A percentile compares a stretch with the other conserved stretches of the same genome.
Conservation (phyloP, 768 basidiomycete genomes). For the Phaeolepiota aurea region DNA sequence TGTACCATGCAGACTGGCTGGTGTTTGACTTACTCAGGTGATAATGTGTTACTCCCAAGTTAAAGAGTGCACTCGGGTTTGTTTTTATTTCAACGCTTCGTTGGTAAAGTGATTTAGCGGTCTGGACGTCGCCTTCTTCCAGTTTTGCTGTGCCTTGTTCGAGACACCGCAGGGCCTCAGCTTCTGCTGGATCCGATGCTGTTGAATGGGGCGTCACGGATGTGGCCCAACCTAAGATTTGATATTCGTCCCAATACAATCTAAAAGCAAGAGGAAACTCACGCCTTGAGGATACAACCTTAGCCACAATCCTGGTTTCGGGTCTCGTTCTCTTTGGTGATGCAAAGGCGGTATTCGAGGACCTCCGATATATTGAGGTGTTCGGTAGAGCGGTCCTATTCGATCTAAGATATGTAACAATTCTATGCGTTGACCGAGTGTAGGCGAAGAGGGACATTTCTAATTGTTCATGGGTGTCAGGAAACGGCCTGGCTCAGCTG, state of each 20-base stretch:
- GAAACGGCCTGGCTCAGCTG: neutral
- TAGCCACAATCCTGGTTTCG: constrained; percentile 13
- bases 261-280: constrained; percentile 8
- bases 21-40: constrained; percentile 78
- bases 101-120: constrained; percentile 68
- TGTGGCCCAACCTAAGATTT: constrained; percentile 61
- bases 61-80: constrained; percentile 77
- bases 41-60: constrained; percentile 84
- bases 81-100: constrained; percentile 76
- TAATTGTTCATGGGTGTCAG: constrained; percentile 4
- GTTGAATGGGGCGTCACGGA: constrained; percentile 79
- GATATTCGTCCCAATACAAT: neutral
- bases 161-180: constrained; percentile 68
- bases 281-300: constrained; percentile 16
- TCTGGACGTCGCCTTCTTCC: constrained; percentile 80
- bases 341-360: constrained; percentile 6
- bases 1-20: neutral
- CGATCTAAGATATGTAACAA: constrained; percentile 3
- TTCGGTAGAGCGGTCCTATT: constrained; percentile 2
- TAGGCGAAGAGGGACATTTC: constrained; percentile 13
- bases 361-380: constrained; percentile 10
- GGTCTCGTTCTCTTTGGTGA: constrained; percentile 10
- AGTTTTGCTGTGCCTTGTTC: constrained; percentile 80
- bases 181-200: constrained; percentile 73
- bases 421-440: constrained; percentile 10